These are phyloP conservation scores for Triadica sebifera DNA, from an alignment of 345 rosid genomes.

Conservation along the genomic window DNA sequence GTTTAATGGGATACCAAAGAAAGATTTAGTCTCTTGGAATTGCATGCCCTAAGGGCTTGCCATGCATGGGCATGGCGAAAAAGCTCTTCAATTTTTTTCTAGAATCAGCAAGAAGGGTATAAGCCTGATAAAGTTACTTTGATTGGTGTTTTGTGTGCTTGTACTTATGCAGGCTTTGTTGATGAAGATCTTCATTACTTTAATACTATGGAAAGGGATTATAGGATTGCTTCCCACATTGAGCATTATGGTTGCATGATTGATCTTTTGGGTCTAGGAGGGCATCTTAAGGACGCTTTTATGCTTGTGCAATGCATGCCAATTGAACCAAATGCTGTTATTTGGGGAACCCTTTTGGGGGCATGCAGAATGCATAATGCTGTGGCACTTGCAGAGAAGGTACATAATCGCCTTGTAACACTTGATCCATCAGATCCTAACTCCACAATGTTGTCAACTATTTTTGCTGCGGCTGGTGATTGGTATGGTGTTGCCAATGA, in stretches of 20 bases:
- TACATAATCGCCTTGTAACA: conserved; percentile 41
- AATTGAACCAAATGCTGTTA: conserved; percentile 68
- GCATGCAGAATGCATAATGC: conserved; percentile 70
- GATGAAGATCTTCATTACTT: conserved; percentile 68
- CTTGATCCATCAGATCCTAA: conserved; percentile 55
- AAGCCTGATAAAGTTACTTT: conserved; percentile 68
- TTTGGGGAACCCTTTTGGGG: conserved; percentile 79
- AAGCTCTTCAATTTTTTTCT: conserved; percentile 64
- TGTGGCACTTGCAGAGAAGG: conserved; percentile 51
- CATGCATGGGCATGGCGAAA: conserved; percentile 63
- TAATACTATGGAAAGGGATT: conserved; percentile 59
- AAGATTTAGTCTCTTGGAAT: conserved; percentile 85
- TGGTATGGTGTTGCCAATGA: conserved; percentile 65
- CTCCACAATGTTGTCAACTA: conserved; percentile 60
- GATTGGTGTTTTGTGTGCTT: conserved; percentile 71
- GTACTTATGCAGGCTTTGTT: conserved; percentile 72
- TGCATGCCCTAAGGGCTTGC: conserved; percentile 80
- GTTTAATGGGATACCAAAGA: conserved; percentile 52
- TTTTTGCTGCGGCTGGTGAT: conserved; percentile 49
- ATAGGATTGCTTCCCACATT: conserved; percentile 59
- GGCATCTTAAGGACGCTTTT: conserved; percentile 69
- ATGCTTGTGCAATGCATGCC: conserved; percentile 68
- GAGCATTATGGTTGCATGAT: conserved; percentile 91
- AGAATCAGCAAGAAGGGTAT: conserved; percentile 60
- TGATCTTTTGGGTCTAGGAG: conserved; percentile 79